These are phyloP conservation scores for Aspergillus pseudonomiae DNA, from an alignment of 2,329 filamentous ascomycete genomes.

Conservation along the genomic window DNA sequence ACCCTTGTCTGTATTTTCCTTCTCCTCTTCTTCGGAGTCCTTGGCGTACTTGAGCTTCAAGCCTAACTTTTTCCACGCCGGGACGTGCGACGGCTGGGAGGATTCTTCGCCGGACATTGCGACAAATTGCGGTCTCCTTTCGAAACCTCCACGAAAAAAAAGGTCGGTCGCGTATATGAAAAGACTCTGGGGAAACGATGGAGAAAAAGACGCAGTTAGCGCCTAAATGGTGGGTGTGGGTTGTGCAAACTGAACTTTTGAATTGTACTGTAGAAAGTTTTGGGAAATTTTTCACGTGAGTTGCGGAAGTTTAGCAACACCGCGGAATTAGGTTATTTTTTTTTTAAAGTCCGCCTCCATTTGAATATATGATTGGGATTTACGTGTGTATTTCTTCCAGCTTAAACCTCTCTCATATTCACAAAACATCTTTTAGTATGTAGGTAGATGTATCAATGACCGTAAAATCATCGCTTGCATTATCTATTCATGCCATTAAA, in stretches of 20 bases:
- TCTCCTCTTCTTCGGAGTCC: constrained; percentile 23
- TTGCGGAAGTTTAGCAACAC: constrained; percentile 2
- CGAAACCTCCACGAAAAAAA: background rate
- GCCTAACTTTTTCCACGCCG: constrained; percentile 64
- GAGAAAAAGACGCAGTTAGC: background rate
- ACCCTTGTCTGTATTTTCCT: constrained; percentile 21
- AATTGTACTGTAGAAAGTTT: constrained; percentile 5
- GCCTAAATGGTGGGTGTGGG: background rate
- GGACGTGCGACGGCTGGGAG: constrained; percentile 35
- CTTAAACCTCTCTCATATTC: background rate
- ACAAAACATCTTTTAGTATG: background rate
- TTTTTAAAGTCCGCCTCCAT: background rate
- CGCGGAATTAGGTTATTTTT: background rate
- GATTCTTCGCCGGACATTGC: constrained; percentile 29
- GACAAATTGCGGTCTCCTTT: background rate
- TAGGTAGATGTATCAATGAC: constrained; percentile 8
- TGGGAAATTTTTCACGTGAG: constrained; percentile 23
- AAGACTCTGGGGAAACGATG: background rate
- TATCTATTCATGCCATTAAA: constrained; percentile 17
- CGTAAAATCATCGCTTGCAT: constrained; percentile 21
- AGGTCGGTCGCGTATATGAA: constrained; percentile 9
- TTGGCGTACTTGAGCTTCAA: constrained; percentile 61
- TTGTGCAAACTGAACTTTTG: background rate
- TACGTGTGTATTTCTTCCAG: background rate
- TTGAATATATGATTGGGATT: background rate